phyloP scores from a whole-genome alignment of 2,329 filamentous ascomycete species.

The Aspergillus luchuensis region DNA sequence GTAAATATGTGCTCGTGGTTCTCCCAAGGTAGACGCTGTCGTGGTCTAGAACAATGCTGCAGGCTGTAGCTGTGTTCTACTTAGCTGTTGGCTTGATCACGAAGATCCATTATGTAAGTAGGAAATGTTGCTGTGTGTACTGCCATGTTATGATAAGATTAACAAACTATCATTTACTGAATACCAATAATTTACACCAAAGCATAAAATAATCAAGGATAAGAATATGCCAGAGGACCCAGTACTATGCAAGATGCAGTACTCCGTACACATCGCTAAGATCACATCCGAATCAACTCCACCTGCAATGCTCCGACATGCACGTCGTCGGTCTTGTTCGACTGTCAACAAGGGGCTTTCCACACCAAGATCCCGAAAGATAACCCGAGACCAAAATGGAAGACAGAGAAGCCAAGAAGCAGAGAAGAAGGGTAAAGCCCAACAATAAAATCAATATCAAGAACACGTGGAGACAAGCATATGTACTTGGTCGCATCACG shows the following conservation, averaged over 20 bases:
- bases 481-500: constrained; percentile 15
- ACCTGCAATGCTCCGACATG: constrained; percentile 15
- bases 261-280: constrained; percentile 14
- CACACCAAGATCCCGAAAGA: not conserved
- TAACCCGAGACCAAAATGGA: constrained; percentile 1
- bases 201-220: not conserved
- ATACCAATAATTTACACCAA: not conserved
- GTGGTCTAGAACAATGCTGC: no score
- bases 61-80: no score
- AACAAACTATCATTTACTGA: no score
- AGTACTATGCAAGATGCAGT: constrained; percentile 13
- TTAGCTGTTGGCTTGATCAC: no score
- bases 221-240: constrained; percentile 1
- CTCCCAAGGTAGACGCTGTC: no score
- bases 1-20: no score
- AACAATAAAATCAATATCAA: constrained; percentile 8
- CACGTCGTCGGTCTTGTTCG: constrained; percentile 9
- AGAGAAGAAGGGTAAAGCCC: constrained; percentile 9
- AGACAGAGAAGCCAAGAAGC: not conserved
- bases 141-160: not conserved
- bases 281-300: constrained; percentile 15
- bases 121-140: not conserved
- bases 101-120: no score
- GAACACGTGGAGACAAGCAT: constrained; percentile 6
- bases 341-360: constrained; percentile 13